Conservation (phyloP, 345 rosid genomes). For the Corymbia maculata region DNA sequence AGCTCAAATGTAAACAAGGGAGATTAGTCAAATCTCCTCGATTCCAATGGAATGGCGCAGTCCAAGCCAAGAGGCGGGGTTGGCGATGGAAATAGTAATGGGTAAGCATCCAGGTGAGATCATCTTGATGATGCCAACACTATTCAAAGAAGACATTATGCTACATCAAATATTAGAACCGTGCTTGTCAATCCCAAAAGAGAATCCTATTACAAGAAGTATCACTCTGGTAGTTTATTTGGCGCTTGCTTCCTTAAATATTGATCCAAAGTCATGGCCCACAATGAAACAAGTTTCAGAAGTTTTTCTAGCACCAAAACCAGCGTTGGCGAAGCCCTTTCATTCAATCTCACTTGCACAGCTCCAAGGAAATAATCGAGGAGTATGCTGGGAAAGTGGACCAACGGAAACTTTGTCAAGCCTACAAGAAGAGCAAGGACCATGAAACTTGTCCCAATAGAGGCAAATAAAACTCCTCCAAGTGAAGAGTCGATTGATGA, state of each 20-base stretch:
- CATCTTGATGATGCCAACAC: background rate
- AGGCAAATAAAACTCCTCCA: background rate
- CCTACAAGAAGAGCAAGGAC: background rate
- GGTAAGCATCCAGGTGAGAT: constrained; percentile 9
- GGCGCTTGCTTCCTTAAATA: constrained; percentile 2
- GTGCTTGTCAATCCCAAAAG: background rate
- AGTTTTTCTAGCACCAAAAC: background rate
- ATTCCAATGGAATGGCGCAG: background rate
- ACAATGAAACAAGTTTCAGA: background rate
- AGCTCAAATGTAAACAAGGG: too few species aligned
- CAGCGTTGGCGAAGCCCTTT: background rate
- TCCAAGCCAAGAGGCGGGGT: too few species aligned
- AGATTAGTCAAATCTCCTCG: too few species aligned
- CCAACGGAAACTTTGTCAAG: background rate
- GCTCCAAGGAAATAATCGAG: background rate
- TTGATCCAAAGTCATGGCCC: background rate
- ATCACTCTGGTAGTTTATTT: background rate
- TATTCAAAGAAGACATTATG: background rate
- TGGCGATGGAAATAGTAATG: constrained; percentile 5
- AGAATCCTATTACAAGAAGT: background rate
- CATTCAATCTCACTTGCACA: background rate
- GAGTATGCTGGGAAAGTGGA: background rate
- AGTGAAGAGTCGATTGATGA: background rate
- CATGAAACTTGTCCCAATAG: background rate
- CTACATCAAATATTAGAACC: background rate